phyloP scores from a whole-genome alignment of 2,329 filamentous ascomycete genomes.

The Chalaropsis ovoidea region DNA sequence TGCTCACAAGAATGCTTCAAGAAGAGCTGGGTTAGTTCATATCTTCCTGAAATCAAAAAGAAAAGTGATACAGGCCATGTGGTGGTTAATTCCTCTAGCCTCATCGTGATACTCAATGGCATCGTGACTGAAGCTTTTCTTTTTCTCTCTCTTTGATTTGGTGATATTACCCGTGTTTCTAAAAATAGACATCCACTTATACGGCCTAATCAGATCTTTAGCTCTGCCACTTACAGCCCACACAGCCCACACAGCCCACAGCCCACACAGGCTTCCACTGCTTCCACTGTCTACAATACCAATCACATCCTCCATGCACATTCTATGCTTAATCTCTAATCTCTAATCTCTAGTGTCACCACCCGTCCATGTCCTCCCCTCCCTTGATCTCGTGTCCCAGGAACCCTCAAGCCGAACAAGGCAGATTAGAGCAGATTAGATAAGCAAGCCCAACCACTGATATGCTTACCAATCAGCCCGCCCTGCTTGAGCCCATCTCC shows the following conservation, averaged over 20 bases:
- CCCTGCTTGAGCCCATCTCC: neutral
- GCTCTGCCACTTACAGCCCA: neutral
- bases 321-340: no score
- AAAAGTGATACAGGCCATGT: no score
- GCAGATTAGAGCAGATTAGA: conserved; percentile 7
- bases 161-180: conserved; percentile 20
- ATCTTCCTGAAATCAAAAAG: neutral
- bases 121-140: neutral
- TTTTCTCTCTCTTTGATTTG: neutral
- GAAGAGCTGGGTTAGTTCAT: conserved; percentile 75
- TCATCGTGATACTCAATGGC: neutral
- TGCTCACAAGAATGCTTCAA: conserved; percentile 99
- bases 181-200: conserved; percentile 13
- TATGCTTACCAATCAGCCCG: neutral
- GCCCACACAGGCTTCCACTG: no score
- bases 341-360: no score
- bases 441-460: neutral
- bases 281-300: no score
- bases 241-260: neutral
- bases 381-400: neutral
- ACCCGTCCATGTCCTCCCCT: neutral
- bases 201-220: neutral
- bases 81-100: neutral
- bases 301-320: no score
- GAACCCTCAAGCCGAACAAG: neutral